Percentiles rank a stretch among this genome's conserved stretches.
Evolutionary conservation across 2,329 filamentous ascomycete species (phyloP).

Genomic region (Cercospora sesami): DNA sequence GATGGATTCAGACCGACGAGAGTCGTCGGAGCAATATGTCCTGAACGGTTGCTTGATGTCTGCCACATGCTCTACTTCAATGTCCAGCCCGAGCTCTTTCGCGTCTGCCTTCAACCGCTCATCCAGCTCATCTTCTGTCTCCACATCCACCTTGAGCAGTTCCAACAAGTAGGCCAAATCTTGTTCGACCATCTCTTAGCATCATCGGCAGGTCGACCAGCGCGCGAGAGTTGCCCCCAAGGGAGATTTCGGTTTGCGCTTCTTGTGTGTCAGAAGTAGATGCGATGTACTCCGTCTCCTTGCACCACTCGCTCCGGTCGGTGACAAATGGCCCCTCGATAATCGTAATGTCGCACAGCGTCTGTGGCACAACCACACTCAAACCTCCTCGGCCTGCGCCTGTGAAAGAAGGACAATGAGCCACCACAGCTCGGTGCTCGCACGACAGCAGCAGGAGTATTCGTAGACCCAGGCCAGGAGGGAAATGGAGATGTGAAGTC

Average conservation of each 20-base stretch:
- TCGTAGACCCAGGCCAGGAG: not conserved
- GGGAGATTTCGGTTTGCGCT: not conserved
- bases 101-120: slow-evolving; percentile 32
- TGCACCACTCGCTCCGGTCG: not conserved
- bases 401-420: not conserved
- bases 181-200: slow-evolving; percentile 24
- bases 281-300: not conserved
- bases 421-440: not conserved
- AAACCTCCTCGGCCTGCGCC: slow-evolving; percentile 12
- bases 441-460: not conserved
- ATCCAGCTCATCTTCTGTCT: slow-evolving; percentile 36
- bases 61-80: slow-evolving; percentile 17
- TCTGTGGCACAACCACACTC: slow-evolving; percentile 11
- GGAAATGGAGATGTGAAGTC: not conserved
- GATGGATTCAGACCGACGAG: slow-evolving; percentile 36
- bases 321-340: not conserved
- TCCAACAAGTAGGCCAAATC: slow-evolving; percentile 33
- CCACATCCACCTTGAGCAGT: slow-evolving; percentile 35
- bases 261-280: slow-evolving; percentile 8
- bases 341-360: slow-evolving; percentile 6
- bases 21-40: slow-evolving; percentile 24
- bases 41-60: slow-evolving; percentile 12
- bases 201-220: slow-evolving; percentile 5
- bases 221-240: not conserved
- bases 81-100: slow-evolving; percentile 32